A percentile compares a stretch with the other conserved stretches of the same genome.
phyloP scores from a whole-genome alignment of 345 rosid species.

The Citropsis articulata region DNA sequence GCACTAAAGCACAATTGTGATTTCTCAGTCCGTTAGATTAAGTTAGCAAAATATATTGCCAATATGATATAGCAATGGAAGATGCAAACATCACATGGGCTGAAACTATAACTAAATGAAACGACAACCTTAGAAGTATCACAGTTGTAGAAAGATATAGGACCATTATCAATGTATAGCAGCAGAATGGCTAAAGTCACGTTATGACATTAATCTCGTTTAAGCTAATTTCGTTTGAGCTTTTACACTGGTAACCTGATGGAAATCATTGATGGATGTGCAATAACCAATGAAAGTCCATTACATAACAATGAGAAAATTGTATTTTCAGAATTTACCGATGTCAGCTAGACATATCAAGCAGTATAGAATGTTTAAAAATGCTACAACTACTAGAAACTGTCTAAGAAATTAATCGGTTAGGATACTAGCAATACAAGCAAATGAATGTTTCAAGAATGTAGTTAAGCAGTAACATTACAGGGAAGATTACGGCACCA shows the following conservation, averaged over 20 bases:
- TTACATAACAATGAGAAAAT: not conserved
- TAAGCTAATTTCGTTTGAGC: too few relatives aligned
- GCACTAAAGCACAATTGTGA: not conserved
- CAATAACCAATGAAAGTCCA: not conserved
- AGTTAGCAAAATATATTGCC: not conserved
- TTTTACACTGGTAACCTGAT: not conserved
- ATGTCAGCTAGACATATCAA: not conserved
- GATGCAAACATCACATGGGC: not conserved
- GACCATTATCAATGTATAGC: not conserved
- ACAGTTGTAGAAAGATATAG: not conserved
- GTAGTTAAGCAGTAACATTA: constrained; percentile 30
- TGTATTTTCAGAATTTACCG: not conserved
- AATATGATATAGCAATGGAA: not conserved
- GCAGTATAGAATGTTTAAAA: not conserved
- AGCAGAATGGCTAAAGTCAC: not conserved
- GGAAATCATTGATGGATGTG: not conserved
- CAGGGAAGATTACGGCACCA: constrained; percentile 53
- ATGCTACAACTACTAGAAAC: not conserved
- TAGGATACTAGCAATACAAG: not conserved
- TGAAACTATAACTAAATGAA: not conserved
- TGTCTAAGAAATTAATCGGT: not conserved
- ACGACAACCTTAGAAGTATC: not conserved
- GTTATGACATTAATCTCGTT: not conserved
- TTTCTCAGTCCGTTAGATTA: constrained; percentile 3
- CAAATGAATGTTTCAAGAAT: constrained; percentile 18